Conservation (phyloP, 495 filamentous ascomycete species). For the Penicillium atrosanguineum region DNA sequence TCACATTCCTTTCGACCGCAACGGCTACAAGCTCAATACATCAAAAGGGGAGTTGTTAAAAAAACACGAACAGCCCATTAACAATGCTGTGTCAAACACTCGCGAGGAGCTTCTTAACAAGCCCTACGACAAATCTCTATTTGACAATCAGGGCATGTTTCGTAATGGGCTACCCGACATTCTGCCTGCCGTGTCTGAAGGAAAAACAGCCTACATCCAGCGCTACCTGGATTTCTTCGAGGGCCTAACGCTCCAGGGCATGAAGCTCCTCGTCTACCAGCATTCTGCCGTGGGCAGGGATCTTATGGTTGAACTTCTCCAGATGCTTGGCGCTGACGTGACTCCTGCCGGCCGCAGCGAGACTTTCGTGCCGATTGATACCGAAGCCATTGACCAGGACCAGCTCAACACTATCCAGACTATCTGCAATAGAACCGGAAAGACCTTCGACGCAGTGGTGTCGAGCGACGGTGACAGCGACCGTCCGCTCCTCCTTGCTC, state of each 20-base stretch:
- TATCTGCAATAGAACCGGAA: conserved; percentile 15
- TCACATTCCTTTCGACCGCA: conserved; percentile 33
- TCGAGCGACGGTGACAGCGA: conserved; percentile 31
- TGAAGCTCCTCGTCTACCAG: conserved; percentile 27
- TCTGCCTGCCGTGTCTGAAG: conserved; percentile 7
- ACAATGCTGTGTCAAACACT: conserved; percentile 14
- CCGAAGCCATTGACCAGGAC: conserved; percentile 29
- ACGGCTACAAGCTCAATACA: conserved; percentile 32
- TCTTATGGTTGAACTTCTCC: conserved; percentile 18
- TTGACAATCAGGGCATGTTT: conserved; percentile 26
- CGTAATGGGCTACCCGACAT: conserved; percentile 3
- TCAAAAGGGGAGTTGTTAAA: conserved; percentile 28
- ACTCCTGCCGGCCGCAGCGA: conserved; percentile 24
- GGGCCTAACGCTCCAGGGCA: conserved; percentile 20
- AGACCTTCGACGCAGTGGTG: conserved; percentile 20
- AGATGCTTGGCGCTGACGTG: conserved; percentile 22
- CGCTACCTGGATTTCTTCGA: conserved; percentile 27
- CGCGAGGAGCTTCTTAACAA: conserved; percentile 19
- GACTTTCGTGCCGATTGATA: conserved; percentile 29
- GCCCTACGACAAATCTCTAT: conserved; percentile 22
- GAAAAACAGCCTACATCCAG: conserved; percentile 19
- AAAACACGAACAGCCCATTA: conserved; percentile 28
- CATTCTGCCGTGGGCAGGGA: conserved; percentile 30
- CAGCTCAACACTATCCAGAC: conserved; percentile 21
- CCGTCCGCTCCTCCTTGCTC: conserved; percentile 25